Base-by-base conservation (phyloP, 192 early-diverging fungal genomes). In the Umbelopsis ramanniana region DNA sequence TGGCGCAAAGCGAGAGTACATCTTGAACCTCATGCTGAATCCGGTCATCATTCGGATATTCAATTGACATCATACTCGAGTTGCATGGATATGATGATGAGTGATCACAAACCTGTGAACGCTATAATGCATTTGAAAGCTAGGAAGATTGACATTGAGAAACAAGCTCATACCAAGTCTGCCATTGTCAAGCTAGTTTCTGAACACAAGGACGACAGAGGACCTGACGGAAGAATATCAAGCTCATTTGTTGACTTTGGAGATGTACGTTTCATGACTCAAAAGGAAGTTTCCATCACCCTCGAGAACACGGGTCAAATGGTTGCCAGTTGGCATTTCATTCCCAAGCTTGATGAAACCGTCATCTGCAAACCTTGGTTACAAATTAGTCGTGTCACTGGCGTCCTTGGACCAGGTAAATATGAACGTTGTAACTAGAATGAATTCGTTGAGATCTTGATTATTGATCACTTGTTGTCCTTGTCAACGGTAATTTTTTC, bases 51-150 rank as follows among this genome's bases (percentile, higher is more conserved):
- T 8, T 38, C 52, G 33, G 46, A 84, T 76, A 76, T 89, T 9
- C 71, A 78, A 15, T 71, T 79, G n/a, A 26, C 82, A 6, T 82
- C 74, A 55, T 94, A 94, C 73, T 66, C 66, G 17, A 85, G 84
- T 23, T 81, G 83, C 9, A 91, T 90, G 88, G 86, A 88, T 0
- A 74, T 94, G 38, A 84, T 75, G 35, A 50, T 86, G 22, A 95
- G 93, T 72, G 97, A 99, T 76, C 97, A 99, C 81, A 97, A 96
- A 76, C 97, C 97, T 2, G 95, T 99, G 23, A 87, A 84, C 35
- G 89, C 92, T 1, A 53, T 86, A 2, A 89, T 96, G 60, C 77
- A 77, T n/a, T 43, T 89, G 14, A 85, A 89, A 72, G 91, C 92
- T 12, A 88, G 92, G 73, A 82, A 74, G 15, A 77, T 95, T 5